These are phyloP conservation scores for Agarophyton chilense DNA, from an alignment of 23 red algal species.

Conservation along the genomic window DNA sequence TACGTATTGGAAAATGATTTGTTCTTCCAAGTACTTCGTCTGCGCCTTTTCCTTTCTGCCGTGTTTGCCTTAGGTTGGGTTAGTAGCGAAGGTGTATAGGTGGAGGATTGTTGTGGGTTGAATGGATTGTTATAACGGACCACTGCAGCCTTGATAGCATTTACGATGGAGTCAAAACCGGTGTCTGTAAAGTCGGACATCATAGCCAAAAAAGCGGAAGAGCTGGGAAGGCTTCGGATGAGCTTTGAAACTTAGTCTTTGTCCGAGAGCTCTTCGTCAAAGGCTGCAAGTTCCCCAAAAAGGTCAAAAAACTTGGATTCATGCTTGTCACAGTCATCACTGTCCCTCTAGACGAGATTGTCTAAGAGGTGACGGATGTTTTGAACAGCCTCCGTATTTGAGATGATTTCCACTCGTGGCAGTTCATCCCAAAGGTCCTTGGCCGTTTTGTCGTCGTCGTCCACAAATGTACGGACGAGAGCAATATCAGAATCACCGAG, in stretches of 20 bases:
- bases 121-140: background rate
- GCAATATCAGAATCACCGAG: background rate
- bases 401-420: background rate
- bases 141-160: constrained; percentile 4
- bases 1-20: no score
- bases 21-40: background rate
- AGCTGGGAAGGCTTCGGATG: background rate
- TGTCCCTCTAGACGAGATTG: background rate
- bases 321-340: constrained; percentile 16
- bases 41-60: background rate
- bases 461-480: background rate
- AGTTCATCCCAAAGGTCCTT: constrained; percentile 37
- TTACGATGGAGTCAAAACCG: background rate
- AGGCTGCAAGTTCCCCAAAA: background rate
- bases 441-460: no score
- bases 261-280: constrained; percentile 1
- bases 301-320: background rate
- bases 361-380: background rate
- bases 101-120: background rate
- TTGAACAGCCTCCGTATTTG: background rate
- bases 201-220: constrained; percentile 19
- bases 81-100: background rate
- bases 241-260: no score
- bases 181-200: background rate
- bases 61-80: no score